phyloP scores from a whole-genome alignment of 2,329 filamentous ascomycete species.

The Paecilomyces dactylethromorphus region DNA sequence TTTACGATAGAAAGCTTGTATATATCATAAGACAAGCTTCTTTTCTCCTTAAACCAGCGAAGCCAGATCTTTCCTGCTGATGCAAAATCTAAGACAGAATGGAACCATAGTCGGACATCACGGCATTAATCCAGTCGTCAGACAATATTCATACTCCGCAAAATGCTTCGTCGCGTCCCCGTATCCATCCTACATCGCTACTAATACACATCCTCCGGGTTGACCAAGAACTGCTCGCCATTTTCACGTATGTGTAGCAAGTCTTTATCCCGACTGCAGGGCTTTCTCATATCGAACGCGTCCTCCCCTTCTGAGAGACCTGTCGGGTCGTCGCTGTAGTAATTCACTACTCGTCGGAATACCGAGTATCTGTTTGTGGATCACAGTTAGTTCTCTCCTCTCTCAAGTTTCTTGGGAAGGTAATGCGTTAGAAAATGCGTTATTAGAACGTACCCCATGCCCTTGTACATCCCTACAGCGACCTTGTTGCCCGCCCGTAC shows the following conservation, averaged over 20 bases:
- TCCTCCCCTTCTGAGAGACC: conserved; percentile 63
- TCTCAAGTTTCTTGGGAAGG: neutral
- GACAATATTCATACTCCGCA: neutral
- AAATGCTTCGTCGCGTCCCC: neutral
- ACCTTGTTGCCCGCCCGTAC: conserved; percentile 82
- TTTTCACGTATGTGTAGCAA: conserved; percentile 70
- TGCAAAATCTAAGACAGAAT: neutral
- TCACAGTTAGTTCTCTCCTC: neutral
- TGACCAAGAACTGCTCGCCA: conserved; percentile 71
- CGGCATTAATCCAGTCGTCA: neutral
- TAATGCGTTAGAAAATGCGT: neutral
- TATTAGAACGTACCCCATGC: conserved; percentile 69
- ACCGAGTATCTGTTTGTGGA: conserved; percentile 59
- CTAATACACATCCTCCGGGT: conserved; percentile 70
- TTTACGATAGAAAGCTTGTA: neutral
- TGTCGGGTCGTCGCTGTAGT: conserved; percentile 81
- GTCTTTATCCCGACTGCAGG: conserved; percentile 72
- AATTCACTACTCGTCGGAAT: conserved; percentile 80
- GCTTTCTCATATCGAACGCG: conserved; percentile 95
- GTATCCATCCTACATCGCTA: neutral
- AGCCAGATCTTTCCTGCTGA: neutral
- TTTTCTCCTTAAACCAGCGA: neutral
- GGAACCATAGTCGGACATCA: neutral
- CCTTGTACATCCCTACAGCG: conserved; percentile 82
- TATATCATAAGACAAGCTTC: neutral